Conservation (phyloP, 2,329 filamentous ascomycete genomes). For the Colletotrichum eleusines region DNA sequence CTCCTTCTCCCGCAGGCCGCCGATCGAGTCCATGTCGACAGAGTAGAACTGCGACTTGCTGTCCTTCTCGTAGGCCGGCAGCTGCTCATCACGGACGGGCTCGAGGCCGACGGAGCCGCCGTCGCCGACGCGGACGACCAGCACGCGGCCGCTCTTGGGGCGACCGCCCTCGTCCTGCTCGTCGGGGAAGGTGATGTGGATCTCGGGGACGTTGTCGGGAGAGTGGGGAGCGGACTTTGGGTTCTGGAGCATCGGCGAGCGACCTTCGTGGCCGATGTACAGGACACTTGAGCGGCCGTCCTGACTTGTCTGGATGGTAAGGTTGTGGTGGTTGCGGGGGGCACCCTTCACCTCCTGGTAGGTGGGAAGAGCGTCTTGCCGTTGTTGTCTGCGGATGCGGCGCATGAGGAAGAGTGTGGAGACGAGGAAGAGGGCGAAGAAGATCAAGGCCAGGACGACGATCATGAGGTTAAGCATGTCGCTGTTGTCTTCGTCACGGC, state of each 20-base stretch:
- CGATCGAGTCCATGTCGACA: constrained; percentile 93
- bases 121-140: constrained; percentile 92
- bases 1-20: constrained; percentile 93
- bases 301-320: constrained; percentile 68
- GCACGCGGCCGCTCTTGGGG: constrained; percentile 85
- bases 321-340: constrained; percentile 64
- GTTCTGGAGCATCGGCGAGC: constrained; percentile 77
- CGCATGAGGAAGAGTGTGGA: constrained; percentile 79
- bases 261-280: constrained; percentile 82
- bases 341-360: constrained; percentile 73
- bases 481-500: constrained; percentile 56
- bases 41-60: constrained; percentile 87
- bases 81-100: constrained; percentile 81
- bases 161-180: constrained; percentile 90
- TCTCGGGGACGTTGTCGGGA: constrained; percentile 89
- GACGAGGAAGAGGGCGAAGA: constrained; percentile 77
- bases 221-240: constrained; percentile 81
- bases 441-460: constrained; percentile 80
- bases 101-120: constrained; percentile 87
- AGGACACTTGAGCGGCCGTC: constrained; percentile 76
- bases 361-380: constrained; percentile 70
- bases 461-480: constrained; percentile 84
- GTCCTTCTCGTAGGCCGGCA: constrained; percentile 91
- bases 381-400: constrained; percentile 66
- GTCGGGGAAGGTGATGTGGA: constrained; percentile 97